Conservation (phyloP, 2,329 filamentous ascomycete species). For the Colletotrichum paranaense region DNA sequence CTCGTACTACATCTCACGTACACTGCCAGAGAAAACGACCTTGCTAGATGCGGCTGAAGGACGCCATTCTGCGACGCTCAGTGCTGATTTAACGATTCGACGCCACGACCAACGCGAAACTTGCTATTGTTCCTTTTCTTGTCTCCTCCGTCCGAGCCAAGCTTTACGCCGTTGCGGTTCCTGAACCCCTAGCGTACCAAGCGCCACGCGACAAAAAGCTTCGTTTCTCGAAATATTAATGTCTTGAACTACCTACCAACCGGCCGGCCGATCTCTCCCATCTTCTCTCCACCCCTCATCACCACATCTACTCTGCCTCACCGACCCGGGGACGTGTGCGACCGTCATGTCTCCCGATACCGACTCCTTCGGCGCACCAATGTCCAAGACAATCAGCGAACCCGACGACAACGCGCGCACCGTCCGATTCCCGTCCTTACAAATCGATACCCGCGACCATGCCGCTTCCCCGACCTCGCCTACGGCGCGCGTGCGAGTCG, state of each 20-base stretch:
- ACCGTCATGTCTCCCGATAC: conserved; percentile 8
- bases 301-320: not conserved
- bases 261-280: not conserved
- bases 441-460: conserved; percentile 25
- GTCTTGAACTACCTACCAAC: not conserved
- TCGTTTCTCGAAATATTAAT: not conserved
- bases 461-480: conserved; percentile 19
- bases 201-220: conserved; percentile 12
- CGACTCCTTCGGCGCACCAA: conserved; percentile 16
- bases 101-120: conserved; percentile 20
- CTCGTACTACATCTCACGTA: not conserved
- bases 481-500: not conserved
- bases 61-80: not conserved
- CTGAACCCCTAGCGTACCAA: not conserved
- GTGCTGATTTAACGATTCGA: conserved; percentile 6
- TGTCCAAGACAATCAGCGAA: conserved; percentile 21
- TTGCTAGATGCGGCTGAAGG: conserved; percentile 24
- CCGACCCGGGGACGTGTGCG: not conserved
- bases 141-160: not conserved
- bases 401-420: conserved; percentile 21
- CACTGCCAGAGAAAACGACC: not conserved
- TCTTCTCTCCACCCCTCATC: not conserved
- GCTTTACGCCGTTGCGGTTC: conserved; percentile 1
- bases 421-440: conserved; percentile 22
- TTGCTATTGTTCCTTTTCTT: not conserved